Evolutionary conservation across 2,329 filamentous ascomycete genomes (phyloP).

Genomic region (Cryphonectria nitschkei): DNA sequence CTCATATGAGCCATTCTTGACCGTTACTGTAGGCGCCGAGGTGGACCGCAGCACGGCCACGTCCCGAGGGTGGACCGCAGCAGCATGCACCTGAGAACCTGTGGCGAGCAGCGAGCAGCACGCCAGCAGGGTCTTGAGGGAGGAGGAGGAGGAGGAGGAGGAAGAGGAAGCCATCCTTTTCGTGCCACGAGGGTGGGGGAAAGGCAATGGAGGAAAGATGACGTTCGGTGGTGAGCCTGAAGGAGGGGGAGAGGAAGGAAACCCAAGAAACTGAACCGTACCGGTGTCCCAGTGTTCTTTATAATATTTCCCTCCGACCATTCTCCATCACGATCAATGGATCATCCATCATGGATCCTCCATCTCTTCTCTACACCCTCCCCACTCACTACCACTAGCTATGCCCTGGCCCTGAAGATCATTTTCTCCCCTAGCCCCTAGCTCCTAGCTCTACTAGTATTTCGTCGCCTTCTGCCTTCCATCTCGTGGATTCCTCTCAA

Average conservation of each 20-base stretch:
- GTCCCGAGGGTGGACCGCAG: constrained; percentile 26
- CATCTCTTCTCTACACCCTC: not conserved
- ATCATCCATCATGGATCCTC: not conserved
- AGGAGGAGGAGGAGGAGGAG: constrained; percentile 8
- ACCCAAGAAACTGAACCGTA: not conserved
- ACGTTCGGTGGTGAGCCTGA: not conserved
- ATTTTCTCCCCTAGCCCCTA: no score
- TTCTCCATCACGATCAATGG: not conserved
- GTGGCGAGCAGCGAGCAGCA: constrained; percentile 22
- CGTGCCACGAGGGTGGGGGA: not conserved
- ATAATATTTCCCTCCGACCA: not conserved
- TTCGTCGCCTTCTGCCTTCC: not conserved
- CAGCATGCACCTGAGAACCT: constrained; percentile 14
- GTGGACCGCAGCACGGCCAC: constrained; percentile 1
- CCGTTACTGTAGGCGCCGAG: constrained; percentile 25
- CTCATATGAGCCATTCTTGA: constrained; percentile 43
- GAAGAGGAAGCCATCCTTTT: constrained; percentile 23
- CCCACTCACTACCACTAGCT: no score
- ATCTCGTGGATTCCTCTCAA: not conserved
- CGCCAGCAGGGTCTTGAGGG: constrained; percentile 25
- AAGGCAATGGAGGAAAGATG: not conserved
- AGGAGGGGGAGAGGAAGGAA: not conserved
- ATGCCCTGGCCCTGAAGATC: not conserved
- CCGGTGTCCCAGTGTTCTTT: not conserved
- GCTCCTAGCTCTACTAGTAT: no score